Percentiles rank a stretch among this genome's conserved stretches.
These are phyloP conservation scores for Rhodotorula sp. DNA, from an alignment of 1,284 basidiomycete genomes.

Conservation along the genomic window DNA sequence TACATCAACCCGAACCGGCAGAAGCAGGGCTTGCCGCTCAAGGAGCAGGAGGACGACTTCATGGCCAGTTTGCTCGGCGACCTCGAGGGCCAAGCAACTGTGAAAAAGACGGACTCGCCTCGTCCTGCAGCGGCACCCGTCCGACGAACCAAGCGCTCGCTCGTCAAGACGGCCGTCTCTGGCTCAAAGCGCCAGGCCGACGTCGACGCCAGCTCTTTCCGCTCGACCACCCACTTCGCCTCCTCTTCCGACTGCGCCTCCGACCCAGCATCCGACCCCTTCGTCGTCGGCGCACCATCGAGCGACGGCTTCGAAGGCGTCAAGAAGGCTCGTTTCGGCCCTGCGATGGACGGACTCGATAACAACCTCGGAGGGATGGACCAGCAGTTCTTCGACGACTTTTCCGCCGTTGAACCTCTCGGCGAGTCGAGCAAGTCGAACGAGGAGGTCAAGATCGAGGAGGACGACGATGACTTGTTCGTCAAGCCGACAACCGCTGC, in stretches of 20 bases:
- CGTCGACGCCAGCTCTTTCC: conserved; percentile 12
- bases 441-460: conserved; percentile 40
- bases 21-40: conserved; percentile 42
- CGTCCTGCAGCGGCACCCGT: conserved; percentile 13
- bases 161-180: conserved; percentile 16
- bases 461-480: conserved; percentile 45
- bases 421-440: conserved; percentile 11
- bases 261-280: conserved; percentile 12
- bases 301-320: conserved; percentile 30
- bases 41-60: conserved; percentile 77
- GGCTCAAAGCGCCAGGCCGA: conserved; percentile 32
- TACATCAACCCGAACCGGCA: conserved; percentile 43
- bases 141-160: conserved; percentile 7
- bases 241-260: conserved; percentile 17
- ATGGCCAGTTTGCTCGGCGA: conserved; percentile 71
- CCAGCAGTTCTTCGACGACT: conserved; percentile 9
- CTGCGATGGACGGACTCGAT: conserved; percentile 4
- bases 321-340: conserved; percentile 34
- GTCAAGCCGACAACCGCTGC: conserved; percentile 35
- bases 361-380: conserved; percentile 27
- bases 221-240: conserved; percentile 5
- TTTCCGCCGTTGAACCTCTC: not conserved
- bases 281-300: conserved; percentile 16
- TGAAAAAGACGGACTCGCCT: conserved; percentile 25
- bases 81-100: conserved; percentile 55